Base-by-base conservation (phyloP, 371 early-diverging fungal genomes). In the Mucor indicus region DNA sequence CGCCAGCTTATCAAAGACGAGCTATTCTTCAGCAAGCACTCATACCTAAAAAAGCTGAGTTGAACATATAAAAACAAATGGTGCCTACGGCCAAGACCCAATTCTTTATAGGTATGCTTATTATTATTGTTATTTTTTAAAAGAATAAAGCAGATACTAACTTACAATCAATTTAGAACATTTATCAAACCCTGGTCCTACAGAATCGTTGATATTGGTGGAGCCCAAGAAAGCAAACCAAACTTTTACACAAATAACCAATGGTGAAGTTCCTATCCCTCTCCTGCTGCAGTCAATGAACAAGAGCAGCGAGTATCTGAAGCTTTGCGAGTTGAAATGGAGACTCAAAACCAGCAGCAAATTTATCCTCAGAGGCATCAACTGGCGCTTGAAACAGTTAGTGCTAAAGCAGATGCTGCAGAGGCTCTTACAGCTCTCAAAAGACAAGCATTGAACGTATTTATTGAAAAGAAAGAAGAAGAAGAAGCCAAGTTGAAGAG, bases 111-210 rank as follows among this genome's bases (percentile, higher is more conserved):
- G 71, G 71, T 66, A 59, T 39, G 42, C 30, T 43, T 30, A 11
- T 10, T 9, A 0, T 8, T 16, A 7, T 15, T 36, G 20, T 24
- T 36, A 25, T 11, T 17, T 11, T 24, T 7, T 12, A 49, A 4
- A 29, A 29, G 16, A 0, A 19, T 29, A 27, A 30, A 11, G 23
- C n/a, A n/a, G n/a, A n/a, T n/a, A n/a, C n/a, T n/a, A n/a, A n/a
- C n/a, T n/a, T n/a, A n/a, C n/a, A n/a, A n/a, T n/a, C n/a, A n/a
- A 43, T 35, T 16, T 54, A 67, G 75, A 75, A 25, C 75, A 69
- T 4, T 35, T 68, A 3, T 70, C 75, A 0, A 64, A 68, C 5
- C 71, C 68, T 2, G 29, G 61, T 2, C 66, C 47, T 17, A 52
- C 37, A 17, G 48, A 44, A 13, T 70, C 71, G 0, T 13, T 53